These are phyloP conservation scores for Backusella liffmaniae DNA, from an alignment of 192 early-diverging fungal genomes.

Conservation along the genomic window DNA sequence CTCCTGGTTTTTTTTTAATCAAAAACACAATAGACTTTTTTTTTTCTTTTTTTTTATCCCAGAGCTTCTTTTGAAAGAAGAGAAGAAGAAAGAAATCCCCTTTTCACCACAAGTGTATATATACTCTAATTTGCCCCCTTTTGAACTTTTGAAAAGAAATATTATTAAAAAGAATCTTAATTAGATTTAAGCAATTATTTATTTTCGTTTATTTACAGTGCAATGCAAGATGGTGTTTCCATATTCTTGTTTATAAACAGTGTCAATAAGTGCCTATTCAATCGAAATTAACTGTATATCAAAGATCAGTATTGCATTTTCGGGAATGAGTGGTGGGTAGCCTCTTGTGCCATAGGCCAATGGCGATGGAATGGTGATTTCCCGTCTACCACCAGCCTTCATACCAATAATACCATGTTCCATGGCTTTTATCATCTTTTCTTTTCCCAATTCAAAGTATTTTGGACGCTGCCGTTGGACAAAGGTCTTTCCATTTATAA, in stretches of 20 bases:
- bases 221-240: not conserved
- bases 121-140: constrained; percentile 2
- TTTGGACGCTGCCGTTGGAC: constrained; percentile 90
- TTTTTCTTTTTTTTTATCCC: too few relatives aligned
- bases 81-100: not conserved
- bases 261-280: not conserved
- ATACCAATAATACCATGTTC: constrained; percentile 87
- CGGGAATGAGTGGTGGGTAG: constrained; percentile 89
- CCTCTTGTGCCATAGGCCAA: constrained; percentile 73
- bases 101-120: not conserved
- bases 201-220: not conserved
- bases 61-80: not conserved
- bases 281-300: not conserved
- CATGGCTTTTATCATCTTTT: constrained; percentile 96
- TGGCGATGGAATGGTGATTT: constrained; percentile 82
- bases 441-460: constrained; percentile 79
- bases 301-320: constrained; percentile 84
- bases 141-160: constrained; percentile 6
- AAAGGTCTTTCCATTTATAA: constrained; percentile 91
- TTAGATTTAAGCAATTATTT: not conserved
- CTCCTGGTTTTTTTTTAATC: not conserved
- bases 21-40: not conserved
- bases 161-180: not conserved
- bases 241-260: not conserved
- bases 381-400: constrained; percentile 87